Evolutionary conservation across 495 filamentous ascomycete genomes (phyloP), one percentile per base, ranked within the genome.

Genomic region (Aspergillus biplanus): DNA sequence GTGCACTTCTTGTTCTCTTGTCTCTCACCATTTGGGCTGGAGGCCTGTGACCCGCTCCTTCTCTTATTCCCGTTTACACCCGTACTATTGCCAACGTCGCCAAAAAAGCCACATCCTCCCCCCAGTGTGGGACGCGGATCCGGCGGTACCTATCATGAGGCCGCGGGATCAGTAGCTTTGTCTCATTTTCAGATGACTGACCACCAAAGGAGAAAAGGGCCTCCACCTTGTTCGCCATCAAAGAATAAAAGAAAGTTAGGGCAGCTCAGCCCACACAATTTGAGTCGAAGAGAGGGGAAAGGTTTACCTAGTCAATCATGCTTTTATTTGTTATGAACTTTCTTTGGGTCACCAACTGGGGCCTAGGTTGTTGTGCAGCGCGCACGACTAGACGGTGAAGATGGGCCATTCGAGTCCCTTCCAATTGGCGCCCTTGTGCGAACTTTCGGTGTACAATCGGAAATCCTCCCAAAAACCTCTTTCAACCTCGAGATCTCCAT

Each of bases 111-210:
- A 69, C 69, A 54, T 44, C 47, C 42, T 46, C 46, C 50, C 55
- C 49, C 57, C 62, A 60, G 50, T 65, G 70, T 70, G 70, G 70
- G 70, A 73, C 70, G 70, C 70, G 70, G 70, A 72, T 68, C 65
- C 62, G 65, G 70, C 70, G 68, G 68, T 73, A 65, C 67, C 68
- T 69, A 69, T 72, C 67, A 69, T 67, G 56, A 63, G 57, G 58
- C 61, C 59, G 59, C 63, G 62, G 65, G 60, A 57, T 64, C 54
- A 57, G 67, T 56, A 61, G 62, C 66, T 68, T 65, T 58, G 67
- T 59, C 64, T 58, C 59, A 35, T 67, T 64, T 61, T 64, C 63
- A 65, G 63, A 65, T 60, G 57, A 52, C 52, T 46, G 57, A 52
- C 52, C n/a, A 35, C 52, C 42, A 44, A 37, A 27, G 37, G 48